Evolutionary conservation across 257 asterid species (phyloP), one percentile per base, ranked within the genome.

Genomic region (Anisodus tanguticus): DNA sequence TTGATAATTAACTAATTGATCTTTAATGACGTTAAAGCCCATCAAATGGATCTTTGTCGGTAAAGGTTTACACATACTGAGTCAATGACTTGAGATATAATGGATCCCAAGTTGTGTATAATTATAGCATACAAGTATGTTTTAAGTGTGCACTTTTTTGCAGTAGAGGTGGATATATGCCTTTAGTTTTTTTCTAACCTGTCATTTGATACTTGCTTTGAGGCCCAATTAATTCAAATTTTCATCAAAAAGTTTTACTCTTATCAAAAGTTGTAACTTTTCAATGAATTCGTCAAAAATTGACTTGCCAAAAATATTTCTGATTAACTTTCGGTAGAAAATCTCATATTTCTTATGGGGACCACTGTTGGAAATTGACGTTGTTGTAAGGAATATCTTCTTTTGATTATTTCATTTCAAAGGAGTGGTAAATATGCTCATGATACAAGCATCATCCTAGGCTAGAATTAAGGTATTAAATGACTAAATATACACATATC

Each of bases 31-130:
- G 2, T 76, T 76, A 51, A 76, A 76, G 81, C 81, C 60, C 64
- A 76, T 51, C 51, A 76, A 53, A 76, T 51, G 81, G 81, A 76
- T 76, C 81, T 76, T 76, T 76, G 81, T 76, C 81, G 6, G 81
- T 51, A 76, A 76, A 76, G 64, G 47, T 76, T 22, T 26, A 26
- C 19, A 22, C 81, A 51, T 9, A 51, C 22, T 76, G 1, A 76
- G 81, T 76, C 81, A 76, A 53, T 76, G 64, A 5, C 81, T 53
- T 53, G 26, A 76, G 53, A 53, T 76, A 51, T 66, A 76, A 76
- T 76, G 81, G 64, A 53, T 13, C 81, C 22, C 41, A 76, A 76
- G 11, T 31, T 11, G 47, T 51, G 47, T 26, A 51, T 51, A 6
- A 15, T 74, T 13, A 68, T 13, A 37, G 6, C 11, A 22, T 51